Evolutionary conservation across 257 asterid genomes (phyloP).

Genomic region (Solanum okadae): DNA sequence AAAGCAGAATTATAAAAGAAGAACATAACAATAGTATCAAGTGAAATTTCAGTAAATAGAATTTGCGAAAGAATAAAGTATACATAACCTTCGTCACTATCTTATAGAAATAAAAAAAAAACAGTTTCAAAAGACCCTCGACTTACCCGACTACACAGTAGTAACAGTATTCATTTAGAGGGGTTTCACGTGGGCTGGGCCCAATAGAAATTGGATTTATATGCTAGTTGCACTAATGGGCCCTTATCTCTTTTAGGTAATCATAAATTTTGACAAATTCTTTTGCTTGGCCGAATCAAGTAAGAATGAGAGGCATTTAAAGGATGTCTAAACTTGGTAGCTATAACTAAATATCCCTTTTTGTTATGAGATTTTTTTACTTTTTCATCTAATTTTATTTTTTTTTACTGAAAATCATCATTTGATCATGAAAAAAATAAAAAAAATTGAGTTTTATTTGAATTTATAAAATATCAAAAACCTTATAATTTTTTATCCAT

Average conservation of each 20-base stretch:
- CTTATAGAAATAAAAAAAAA: too few species aligned
- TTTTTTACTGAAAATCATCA: too few species aligned
- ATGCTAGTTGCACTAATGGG: not conserved
- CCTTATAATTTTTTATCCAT: not conserved
- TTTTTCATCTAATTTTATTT: too few species aligned
- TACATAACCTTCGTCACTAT: too few species aligned
- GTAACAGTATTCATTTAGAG: not conserved
- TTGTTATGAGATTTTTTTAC: too few species aligned
- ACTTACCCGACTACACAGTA: too few species aligned
- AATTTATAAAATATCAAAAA: too few species aligned
- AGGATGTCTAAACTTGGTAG: not conserved
- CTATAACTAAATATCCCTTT: not conserved
- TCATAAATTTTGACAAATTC: not conserved
- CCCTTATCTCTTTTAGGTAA: not conserved
- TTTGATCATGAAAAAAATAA: not conserved
- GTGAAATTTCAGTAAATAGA: not conserved
- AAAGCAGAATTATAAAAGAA: too few species aligned
- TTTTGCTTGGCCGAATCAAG: slow-evolving; percentile 8
- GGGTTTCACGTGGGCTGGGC: slow-evolving; percentile 11
- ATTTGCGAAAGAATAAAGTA: too few species aligned
- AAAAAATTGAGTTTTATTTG: too few species aligned
- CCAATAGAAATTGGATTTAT: not conserved
- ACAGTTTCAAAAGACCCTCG: not conserved
- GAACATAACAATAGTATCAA: not conserved
- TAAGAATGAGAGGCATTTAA: not conserved